Base-by-base conservation (phyloP, 352 stramenopile genomes). In the Globisporangium iwayamae region DNA sequence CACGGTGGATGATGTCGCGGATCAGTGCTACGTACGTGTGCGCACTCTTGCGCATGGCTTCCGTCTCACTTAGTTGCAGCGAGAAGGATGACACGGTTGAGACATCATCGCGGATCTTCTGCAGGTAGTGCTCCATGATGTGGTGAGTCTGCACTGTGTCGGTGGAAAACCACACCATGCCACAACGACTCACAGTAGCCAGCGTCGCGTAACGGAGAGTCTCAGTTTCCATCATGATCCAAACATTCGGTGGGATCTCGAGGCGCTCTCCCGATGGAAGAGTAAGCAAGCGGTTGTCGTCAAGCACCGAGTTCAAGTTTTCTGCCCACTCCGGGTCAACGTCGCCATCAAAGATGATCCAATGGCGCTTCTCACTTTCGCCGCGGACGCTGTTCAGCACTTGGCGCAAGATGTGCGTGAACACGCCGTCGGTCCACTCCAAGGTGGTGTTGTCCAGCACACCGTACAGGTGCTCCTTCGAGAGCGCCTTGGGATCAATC, bases 321-420 rank as follows among this genome's bases (percentile, higher is more conserved):
- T 99, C 98, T 39, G 97, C 98, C 98, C 98, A 99, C 72, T 99
- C 96, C n/a, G 98, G 98, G 76, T 99, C 98, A 22, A 99, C 98
- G 72, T 99, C 97, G 53, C 98, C 98, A 81, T 99, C 98, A 70
- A 99, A 99, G 48, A 99, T 88, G 67, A 99, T 99, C 97, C 97
- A 99, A 73, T 99, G 95, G 4, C 95, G 85, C 60, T 96, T 90
- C 41, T 97, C 87, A 67, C 92, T 98, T 83, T 99, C 97, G 60
- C 97, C 97, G 60, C 97, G 87, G 46, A 99, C 95, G 62, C 99
- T 99, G 56, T 98, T 98, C 34, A 99, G 81, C 47, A 99, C 78
- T 66, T 97, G 88, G 9, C 98, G 87, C 8, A 99, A 74, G 39
- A 99, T 75, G 66, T 97, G 87, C 25, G 98, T 99, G 68, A 99